Evolutionary conservation across 495 filamentous ascomycete species (phyloP).

Genomic region (Podospora didyma): DNA sequence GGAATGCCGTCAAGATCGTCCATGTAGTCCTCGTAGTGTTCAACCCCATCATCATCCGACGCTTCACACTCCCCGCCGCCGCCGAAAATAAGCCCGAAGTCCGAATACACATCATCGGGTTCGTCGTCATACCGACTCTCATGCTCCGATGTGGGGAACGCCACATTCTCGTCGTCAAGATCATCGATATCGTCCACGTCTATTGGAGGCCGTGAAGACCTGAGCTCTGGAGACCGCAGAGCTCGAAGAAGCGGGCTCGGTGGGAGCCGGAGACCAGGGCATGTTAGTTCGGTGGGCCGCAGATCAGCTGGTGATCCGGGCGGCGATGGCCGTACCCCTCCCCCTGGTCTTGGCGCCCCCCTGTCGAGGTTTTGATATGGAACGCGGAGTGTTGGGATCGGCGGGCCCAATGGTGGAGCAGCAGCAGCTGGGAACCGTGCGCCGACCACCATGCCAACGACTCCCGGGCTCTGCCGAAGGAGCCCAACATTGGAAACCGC

Average conservation of each 20-base stretch:
- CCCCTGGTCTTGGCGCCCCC: conserved; percentile 1
- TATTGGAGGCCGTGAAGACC: conserved; percentile 10
- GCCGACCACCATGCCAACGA: background rate
- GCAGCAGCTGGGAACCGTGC: conserved; percentile 4
- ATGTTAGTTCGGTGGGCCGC: conserved; percentile 4
- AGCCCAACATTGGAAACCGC: conserved; percentile 16
- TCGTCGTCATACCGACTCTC: conserved; percentile 40
- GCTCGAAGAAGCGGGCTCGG: conserved; percentile 19
- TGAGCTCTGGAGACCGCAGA: conserved; percentile 23
- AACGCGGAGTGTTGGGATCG: background rate
- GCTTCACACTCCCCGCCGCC: conserved; percentile 17
- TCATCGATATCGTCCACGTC: conserved; percentile 21
- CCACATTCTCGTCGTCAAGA: conserved; percentile 29
- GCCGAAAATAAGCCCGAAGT: conserved; percentile 46
- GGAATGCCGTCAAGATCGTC: conserved; percentile 35
- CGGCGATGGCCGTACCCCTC: conserved; percentile 7
- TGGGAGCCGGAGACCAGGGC: conserved; percentile 11
- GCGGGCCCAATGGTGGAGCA: background rate
- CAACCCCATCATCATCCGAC: conserved; percentile 18
- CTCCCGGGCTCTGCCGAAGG: conserved; percentile 11
- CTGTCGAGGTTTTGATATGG: background rate
- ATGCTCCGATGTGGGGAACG: conserved; percentile 42
- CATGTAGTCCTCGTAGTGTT: conserved; percentile 29
- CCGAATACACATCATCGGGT: conserved; percentile 44
- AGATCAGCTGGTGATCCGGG: conserved; percentile 10